Conservation (phyloP, 2,329 filamentous ascomycete genomes). For the Sordariomycetes sp. region DNA sequence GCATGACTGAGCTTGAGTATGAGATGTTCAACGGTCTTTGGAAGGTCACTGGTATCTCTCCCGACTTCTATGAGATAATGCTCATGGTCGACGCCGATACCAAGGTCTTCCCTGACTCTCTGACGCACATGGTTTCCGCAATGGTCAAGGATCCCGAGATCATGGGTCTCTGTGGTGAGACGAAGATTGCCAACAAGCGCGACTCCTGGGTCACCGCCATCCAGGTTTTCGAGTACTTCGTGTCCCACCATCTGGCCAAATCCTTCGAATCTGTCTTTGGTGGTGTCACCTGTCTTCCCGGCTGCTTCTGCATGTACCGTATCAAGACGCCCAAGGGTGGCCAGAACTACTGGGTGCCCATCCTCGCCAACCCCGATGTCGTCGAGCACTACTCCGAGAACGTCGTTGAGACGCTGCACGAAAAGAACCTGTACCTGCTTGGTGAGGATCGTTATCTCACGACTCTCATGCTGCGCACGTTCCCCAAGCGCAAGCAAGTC, state of each 20-base stretch:
- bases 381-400: constrained; percentile 99
- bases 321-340: constrained; percentile 98
- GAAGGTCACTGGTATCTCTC: constrained; percentile 97
- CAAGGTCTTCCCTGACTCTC: constrained; percentile 95
- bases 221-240: constrained; percentile 99
- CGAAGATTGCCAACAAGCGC: constrained; percentile 98
- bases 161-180: constrained; percentile 98
- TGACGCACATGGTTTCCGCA: constrained; percentile 97
- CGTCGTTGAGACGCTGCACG: constrained; percentile 94
- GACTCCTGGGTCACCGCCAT: constrained; percentile 94
- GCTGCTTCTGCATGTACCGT: constrained; percentile 99
- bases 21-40: constrained; percentile 99
- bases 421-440: constrained; percentile 87
- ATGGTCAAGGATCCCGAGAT: constrained; percentile 99
- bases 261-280: constrained; percentile 98
- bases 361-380: constrained; percentile 94
- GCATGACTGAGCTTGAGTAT: constrained; percentile 98
- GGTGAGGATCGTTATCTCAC: constrained; percentile 94
- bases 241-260: constrained; percentile 94
- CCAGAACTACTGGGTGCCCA: constrained; percentile 99
- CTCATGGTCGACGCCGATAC: constrained; percentile 99
- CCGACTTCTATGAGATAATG: constrained; percentile 94
- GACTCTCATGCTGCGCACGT: constrained; percentile 96
- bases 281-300: constrained; percentile 95
- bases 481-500: constrained; percentile 97